Conservation (phyloP, 169 alveolate genomes). For the Sarcocystis neurona region DNA sequence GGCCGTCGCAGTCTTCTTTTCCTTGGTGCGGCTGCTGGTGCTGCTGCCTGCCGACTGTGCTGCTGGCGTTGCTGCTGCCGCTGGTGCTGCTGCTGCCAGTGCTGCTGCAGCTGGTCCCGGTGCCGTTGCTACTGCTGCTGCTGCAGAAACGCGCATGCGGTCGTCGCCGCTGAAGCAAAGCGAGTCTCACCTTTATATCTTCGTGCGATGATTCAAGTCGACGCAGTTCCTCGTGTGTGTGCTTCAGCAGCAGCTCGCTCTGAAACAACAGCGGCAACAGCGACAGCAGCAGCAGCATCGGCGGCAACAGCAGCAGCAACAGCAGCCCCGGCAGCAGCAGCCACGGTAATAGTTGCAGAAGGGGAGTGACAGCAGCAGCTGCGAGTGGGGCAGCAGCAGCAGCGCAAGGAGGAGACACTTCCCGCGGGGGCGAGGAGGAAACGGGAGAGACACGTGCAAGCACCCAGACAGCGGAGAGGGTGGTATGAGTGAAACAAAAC, state of each 20-base stretch:
- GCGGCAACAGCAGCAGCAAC: conserved; percentile 21
- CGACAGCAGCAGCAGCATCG: conserved; percentile 22
- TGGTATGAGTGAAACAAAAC: not conserved
- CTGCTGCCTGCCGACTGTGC: too few relatives aligned
- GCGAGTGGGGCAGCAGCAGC: not conserved
- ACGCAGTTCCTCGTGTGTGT: too few relatives aligned
- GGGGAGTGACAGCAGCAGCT: not conserved
- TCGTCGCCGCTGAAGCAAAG: not conserved
- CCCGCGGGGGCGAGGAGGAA: not conserved
- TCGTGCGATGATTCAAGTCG: too few relatives aligned
- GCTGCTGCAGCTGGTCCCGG: too few relatives aligned
- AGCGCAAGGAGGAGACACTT: not conserved
- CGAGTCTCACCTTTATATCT: too few relatives aligned
- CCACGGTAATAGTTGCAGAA: not conserved
- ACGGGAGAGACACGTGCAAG: not conserved
- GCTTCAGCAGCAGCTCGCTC: not conserved
- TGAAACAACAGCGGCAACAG: not conserved
- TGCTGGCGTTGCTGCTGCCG: too few relatives aligned
- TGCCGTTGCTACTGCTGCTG: not conserved
- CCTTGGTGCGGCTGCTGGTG: too few relatives aligned
- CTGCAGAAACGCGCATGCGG: not conserved
- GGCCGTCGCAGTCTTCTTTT: too few relatives aligned
- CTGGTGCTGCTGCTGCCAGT: not conserved
- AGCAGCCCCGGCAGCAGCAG: conserved; percentile 12
- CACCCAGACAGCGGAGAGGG: not conserved